phyloP scores from a whole-genome alignment of 345 rosid genomes.

The Linum lewisii region DNA sequence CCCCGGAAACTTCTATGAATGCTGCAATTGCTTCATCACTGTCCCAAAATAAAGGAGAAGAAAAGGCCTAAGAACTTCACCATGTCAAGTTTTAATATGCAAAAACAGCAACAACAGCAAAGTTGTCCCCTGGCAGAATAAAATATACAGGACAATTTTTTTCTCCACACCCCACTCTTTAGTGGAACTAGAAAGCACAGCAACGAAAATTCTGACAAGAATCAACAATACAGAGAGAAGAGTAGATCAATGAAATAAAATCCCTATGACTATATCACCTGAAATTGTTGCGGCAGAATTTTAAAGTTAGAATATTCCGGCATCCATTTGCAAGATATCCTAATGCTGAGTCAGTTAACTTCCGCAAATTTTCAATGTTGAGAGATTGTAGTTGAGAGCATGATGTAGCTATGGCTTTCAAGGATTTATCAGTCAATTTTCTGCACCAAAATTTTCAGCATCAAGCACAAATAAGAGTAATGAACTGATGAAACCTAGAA shows the following conservation, averaged over 20 bases:
- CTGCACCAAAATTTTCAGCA: conserved; percentile 32
- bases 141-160: too few species aligned
- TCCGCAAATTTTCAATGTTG: conserved; percentile 49
- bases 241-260: too few species aligned
- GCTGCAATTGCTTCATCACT: conserved; percentile 96
- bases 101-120: too few species aligned
- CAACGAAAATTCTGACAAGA: too few species aligned
- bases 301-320: conserved; percentile 40
- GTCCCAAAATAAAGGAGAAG: conserved; percentile 6
- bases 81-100: neutral
- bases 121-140: too few species aligned
- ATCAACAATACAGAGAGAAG: too few species aligned
- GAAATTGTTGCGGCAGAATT: conserved; percentile 64
- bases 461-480: conserved; percentile 8
- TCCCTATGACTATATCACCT: too few species aligned
- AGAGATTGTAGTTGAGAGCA: conserved; percentile 53
- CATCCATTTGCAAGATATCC: conserved; percentile 80
- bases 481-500: neutral
- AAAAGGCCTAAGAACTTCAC: neutral
- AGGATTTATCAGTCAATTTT: conserved; percentile 66
- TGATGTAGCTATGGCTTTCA: conserved; percentile 58
- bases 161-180: too few species aligned
- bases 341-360: conserved; percentile 69
- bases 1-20: conserved; percentile 67
- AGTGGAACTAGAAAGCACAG: too few species aligned